Evolutionary conservation across 2,329 filamentous ascomycete species (phyloP).

Genomic region (Aspergillus felis): DNA sequence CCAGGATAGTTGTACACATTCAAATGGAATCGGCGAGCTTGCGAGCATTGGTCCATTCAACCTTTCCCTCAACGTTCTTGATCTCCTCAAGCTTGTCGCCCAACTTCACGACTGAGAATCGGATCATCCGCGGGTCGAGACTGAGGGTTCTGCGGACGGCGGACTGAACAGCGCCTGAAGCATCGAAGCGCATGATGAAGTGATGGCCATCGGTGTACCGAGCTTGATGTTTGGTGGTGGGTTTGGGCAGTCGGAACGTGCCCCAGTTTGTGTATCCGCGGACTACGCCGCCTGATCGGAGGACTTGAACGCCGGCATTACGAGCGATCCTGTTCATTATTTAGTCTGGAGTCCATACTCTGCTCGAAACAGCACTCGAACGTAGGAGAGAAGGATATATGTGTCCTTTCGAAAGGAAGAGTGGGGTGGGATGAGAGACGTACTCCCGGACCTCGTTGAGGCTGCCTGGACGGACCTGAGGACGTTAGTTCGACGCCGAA

Average conservation of each 20-base stretch:
- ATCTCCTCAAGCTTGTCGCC: slow-evolving; percentile 64
- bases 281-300: slow-evolving; percentile 80
- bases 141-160: slow-evolving; percentile 70
- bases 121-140: slow-evolving; percentile 86
- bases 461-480: slow-evolving; percentile 85
- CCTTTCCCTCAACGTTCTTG: slow-evolving; percentile 53
- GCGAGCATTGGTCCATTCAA: slow-evolving; percentile 47
- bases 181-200: slow-evolving; percentile 96
- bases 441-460: slow-evolving; percentile 94
- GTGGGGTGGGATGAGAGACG: slow-evolving; percentile 28
- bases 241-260: slow-evolving; percentile 77
- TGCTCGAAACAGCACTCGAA: neutral
- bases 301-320: slow-evolving; percentile 76
- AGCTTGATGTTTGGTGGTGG: slow-evolving; percentile 74
- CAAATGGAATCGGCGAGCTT: slow-evolving; percentile 26
- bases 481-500: slow-evolving; percentile 9
- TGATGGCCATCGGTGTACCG: slow-evolving; percentile 85
- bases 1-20: neutral
- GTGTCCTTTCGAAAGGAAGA: neutral
- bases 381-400: no score
- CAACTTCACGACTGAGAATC: slow-evolving; percentile 81
- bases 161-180: slow-evolving; percentile 68
- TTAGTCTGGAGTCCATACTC: slow-evolving; percentile 3
- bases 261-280: slow-evolving; percentile 96
- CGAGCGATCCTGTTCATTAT: slow-evolving; percentile 68